Base-by-base conservation (phyloP, 257 asterid genomes). In the Ligustrum vulgare region DNA sequence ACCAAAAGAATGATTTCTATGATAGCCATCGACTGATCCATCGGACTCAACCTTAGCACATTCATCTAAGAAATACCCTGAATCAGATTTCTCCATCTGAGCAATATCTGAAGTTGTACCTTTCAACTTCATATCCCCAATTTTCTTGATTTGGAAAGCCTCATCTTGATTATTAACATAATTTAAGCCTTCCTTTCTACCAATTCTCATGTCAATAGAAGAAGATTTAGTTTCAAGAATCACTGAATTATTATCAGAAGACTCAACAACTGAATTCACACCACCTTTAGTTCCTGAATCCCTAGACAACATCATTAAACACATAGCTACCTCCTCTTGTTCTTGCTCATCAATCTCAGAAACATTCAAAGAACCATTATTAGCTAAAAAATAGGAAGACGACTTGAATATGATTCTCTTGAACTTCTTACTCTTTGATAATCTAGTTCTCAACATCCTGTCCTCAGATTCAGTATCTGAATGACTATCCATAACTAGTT, bases 11-110 rank as follows among this genome's bases (percentile, higher is more conserved):
- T 69, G 70, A 47, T 74, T 77, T 68, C 74, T 83, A 7, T 77
- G 76, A 18, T 81, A 67, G 72, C 90, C 87, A 47, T 84, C 92
- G 6, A 85, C 88, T 5, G 96, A 89, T 67, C 81, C 88, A 75
- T 88, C 95, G 0, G 97, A 94, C 75, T 94, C 99, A 54, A 79
- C 86, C 80, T 86, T 88, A 18, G 79, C 83, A 79, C 84, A 79
- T 72, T 88, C 99, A 75, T 82, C 95, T 84, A 94, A 82, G 84
- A 88, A 92, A 82, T 94, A 92, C 43, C 87, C 99, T n/a, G 99
- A 93, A 80, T 91, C 98, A 36, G 98, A 93, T 71, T 88, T 81
- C 77, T 86, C 94, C 65, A 73, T 74, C 51, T 84, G 73, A 25
- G 72, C 84, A 54, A 78, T 67, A 67, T 82, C 90, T 54, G 20